phyloP scores from a whole-genome alignment of 1,284 basidiomycete species.

The Naganishia cerealis region DNA sequence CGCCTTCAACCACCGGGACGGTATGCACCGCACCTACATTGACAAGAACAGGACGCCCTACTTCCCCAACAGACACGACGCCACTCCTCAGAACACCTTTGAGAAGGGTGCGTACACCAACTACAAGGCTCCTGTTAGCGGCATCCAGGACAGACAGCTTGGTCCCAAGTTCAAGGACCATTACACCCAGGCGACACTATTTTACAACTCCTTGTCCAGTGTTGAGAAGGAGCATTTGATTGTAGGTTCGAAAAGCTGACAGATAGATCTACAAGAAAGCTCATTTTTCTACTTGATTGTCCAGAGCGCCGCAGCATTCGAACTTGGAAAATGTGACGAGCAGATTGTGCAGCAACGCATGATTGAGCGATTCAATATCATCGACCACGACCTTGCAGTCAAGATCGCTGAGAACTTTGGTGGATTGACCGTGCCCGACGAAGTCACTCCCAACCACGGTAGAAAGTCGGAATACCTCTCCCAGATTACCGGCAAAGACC shows the following conservation, averaged over 20 bases:
- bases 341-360: constrained; percentile 67
- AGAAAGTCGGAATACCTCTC: constrained; percentile 62
- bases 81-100: constrained; percentile 54
- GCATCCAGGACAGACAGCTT: constrained; percentile 68
- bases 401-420: constrained; percentile 59
- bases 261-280: background rate
- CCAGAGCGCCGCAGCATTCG: constrained; percentile 67
- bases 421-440: constrained; percentile 61
- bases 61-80: constrained; percentile 63
- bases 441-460: constrained; percentile 62
- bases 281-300: constrained; percentile 50
- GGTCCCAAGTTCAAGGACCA: constrained; percentile 64
- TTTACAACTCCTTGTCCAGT: constrained; percentile 70
- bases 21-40: constrained; percentile 61
- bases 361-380: constrained; percentile 63
- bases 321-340: constrained; percentile 75
- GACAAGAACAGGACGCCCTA: constrained; percentile 71
- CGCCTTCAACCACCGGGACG: constrained; percentile 70
- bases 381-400: constrained; percentile 69
- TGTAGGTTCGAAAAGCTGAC: background rate
- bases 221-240: constrained; percentile 65
- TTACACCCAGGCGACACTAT: constrained; percentile 58
- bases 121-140: constrained; percentile 56
- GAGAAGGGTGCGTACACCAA: constrained; percentile 61
- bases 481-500: constrained; percentile 58